Evolutionary conservation across 331 rosid genomes (phyloP), one percentile per base, ranked within the genome.

Genomic region (Rhamnella rubrinervis): DNA sequence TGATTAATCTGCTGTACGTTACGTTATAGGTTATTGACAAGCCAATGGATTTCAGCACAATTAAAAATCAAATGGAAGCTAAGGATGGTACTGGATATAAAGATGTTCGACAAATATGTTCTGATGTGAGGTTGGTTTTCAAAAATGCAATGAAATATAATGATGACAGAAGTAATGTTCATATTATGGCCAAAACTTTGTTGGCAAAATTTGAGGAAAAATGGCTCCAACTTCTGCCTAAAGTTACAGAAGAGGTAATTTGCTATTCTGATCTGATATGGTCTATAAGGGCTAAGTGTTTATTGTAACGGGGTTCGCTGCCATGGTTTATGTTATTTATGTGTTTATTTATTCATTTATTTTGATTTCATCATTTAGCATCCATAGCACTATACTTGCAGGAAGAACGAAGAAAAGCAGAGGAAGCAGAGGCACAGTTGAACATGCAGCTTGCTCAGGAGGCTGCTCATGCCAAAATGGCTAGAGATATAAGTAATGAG

Each of bases 41-140:
- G 80, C 97, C 98, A 71, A 93, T 93, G 98, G 98, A 93, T 82
- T 88, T 93, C 72, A 78, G 88, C 67, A 90, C 98, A 5, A 85
- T 90, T 47, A 90, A 87, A 79, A 93, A 93, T 77, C 98, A 90
- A 79, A 90, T 91, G 95, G 97, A 90, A 63, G 87, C 87, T 58
- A 87, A 85, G 71, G 96, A 88, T 75, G 95, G 95, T 61, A 85
- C 96, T 61, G 95, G 92, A 67, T 93, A 93, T 80, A 93, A 85
- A 82, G 84, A 93, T 61, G 87, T 90, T 39, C 80, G 92, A 44
- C 97, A 90, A 55, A 80, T 88, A 65, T 88, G 89, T 81, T 67
- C 87, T 53, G 97, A 93, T 78, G 95, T 90, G 80, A 85, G 95
- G 72, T 65, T 93, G 77, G 88, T 90, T 73, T 93, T 90, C 77